Conservation (phyloP, 805 yeast genomes). For the Candida incommunis region DNA sequence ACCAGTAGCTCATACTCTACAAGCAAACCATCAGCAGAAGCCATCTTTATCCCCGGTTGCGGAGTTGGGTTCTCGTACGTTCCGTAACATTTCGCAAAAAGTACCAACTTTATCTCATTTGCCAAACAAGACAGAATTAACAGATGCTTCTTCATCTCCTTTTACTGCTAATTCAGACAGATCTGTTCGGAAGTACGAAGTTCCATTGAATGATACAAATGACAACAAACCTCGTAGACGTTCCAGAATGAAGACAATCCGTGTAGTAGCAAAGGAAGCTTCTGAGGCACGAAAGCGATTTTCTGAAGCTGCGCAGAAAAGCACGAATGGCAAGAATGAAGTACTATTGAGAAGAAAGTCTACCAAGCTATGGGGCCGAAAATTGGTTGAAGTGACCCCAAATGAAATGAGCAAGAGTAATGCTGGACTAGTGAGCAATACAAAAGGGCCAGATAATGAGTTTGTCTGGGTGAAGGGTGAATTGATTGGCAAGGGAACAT, state of each 20-base stretch:
- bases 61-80: constrained; percentile 1
- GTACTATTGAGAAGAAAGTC: constrained; percentile 51
- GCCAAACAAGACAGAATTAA: neutral
- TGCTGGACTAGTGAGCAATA: constrained; percentile 49
- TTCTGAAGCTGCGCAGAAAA: constrained; percentile 7
- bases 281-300: constrained; percentile 34
- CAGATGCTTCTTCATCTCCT: neutral
- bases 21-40: neutral
- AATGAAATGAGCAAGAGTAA: constrained; percentile 48
- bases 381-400: constrained; percentile 78
- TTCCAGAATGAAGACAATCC: constrained; percentile 70
- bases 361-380: constrained; percentile 97
- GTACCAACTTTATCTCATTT: neutral
- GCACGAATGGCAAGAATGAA: constrained; percentile 4
- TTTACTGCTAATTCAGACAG: neutral
- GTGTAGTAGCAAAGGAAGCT: constrained; percentile 91
- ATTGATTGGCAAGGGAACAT: constrained; percentile 89
- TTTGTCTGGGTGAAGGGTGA: constrained; percentile 98
- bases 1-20: neutral
- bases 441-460: constrained; percentile 59
- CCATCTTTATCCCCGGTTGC: constrained; percentile 4
- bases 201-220: neutral
- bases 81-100: neutral
- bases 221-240: neutral
- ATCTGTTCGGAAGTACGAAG: neutral